phyloP scores from a whole-genome alignment of 345 rosid genomes.

The Aquilaria malaccensis region DNA sequence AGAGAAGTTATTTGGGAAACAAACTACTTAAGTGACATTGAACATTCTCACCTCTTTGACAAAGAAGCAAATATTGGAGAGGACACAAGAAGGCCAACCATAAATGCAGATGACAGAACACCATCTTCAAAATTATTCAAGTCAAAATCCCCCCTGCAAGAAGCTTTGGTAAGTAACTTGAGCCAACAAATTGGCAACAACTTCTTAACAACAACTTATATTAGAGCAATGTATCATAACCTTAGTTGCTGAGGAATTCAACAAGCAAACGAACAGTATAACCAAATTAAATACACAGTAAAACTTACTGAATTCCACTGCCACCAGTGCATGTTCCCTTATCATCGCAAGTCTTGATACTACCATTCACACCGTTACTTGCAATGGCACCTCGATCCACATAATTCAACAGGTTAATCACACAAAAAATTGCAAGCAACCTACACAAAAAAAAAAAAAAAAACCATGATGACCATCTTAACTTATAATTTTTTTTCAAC shows the following conservation, averaged over 20 bases:
- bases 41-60: slow-evolving; percentile 56
- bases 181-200: neutral
- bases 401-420: slow-evolving; percentile 73
- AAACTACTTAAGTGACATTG: neutral
- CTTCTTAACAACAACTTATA: neutral
- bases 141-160: slow-evolving; percentile 69
- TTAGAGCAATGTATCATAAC: too few relatives aligned
- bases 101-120: slow-evolving; percentile 88
- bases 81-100: slow-evolving; percentile 94
- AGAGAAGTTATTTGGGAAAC: neutral
- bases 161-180: slow-evolving; percentile 10
- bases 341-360: slow-evolving; percentile 45
- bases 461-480: neutral
- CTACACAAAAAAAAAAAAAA: slow-evolving; percentile 27
- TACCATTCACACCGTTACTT: slow-evolving; percentile 94
- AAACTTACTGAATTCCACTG: slow-evolving; percentile 80
- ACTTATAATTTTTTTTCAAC: neutral
- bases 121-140: slow-evolving; percentile 89
- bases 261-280: neutral
- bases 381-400: slow-evolving; percentile 96
- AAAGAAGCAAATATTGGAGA: slow-evolving; percentile 89
- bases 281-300: slow-evolving; percentile 8
- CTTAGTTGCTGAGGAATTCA: too few relatives aligned
- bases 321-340: slow-evolving; percentile 62
- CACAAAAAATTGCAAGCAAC: slow-evolving; percentile 70